A percentile compares a stretch with the other conserved stretches of the same genome.
Evolutionary conservation across 2,329 filamentous ascomycete species (phyloP).

Genomic region (Clarireedia paspali): DNA sequence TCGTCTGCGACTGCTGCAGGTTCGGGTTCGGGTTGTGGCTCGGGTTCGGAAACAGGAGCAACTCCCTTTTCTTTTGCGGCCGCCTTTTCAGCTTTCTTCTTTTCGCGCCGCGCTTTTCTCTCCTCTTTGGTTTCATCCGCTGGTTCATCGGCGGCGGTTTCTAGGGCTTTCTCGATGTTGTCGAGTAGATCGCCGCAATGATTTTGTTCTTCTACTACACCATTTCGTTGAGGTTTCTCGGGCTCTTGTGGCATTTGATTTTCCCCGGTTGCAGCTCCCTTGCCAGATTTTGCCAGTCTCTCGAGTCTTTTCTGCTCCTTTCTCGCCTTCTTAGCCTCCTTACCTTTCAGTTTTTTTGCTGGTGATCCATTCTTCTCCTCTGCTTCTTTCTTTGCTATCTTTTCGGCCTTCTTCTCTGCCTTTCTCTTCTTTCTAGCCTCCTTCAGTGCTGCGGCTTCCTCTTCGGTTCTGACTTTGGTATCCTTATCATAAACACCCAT

Average conservation of each 20-base stretch:
- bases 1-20: background rate
- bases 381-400: slow-evolving; percentile 6
- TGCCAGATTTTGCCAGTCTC: background rate
- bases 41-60: background rate
- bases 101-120: slow-evolving; percentile 5
- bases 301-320: slow-evolving; percentile 10
- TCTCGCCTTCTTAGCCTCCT: slow-evolving; percentile 4
- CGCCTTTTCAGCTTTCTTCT: slow-evolving; percentile 8
- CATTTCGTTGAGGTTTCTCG: background rate
- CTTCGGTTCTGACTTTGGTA: slow-evolving; percentile 2
- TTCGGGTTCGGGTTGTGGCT: background rate
- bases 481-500: slow-evolving; percentile 4
- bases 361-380: background rate
- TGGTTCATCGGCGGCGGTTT: background rate
- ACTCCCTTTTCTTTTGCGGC: slow-evolving; percentile 6
- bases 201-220: background rate
- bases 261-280: background rate
- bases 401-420: slow-evolving; percentile 1
- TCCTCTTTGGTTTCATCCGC: background rate
- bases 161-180: background rate
- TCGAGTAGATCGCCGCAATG: background rate
- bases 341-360: slow-evolving; percentile 3
- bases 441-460: slow-evolving; percentile 4
- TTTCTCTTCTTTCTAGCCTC: slow-evolving; percentile 4
- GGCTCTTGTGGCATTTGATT: background rate